Conservation (phyloP, 495 filamentous ascomycete species). For the Penicillium lividum region DNA sequence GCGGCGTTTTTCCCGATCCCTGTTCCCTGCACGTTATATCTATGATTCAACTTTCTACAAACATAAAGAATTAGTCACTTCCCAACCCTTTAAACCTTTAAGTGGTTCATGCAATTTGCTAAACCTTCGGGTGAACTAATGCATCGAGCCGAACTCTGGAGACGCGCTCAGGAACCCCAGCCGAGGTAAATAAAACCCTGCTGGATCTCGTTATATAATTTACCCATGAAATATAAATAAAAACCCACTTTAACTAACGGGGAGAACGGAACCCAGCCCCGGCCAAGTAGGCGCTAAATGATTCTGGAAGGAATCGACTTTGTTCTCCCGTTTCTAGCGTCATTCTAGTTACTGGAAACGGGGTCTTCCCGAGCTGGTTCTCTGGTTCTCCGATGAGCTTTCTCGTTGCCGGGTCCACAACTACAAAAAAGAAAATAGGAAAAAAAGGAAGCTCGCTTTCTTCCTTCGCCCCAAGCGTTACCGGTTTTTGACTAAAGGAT, state of each 20-base stretch:
- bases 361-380: slow-evolving; percentile 24
- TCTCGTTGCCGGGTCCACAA: no score
- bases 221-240: no score
- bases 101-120: slow-evolving; percentile 33
- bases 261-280: slow-evolving; percentile 14
- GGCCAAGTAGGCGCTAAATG: not conserved
- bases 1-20: not conserved
- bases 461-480: slow-evolving; percentile 4
- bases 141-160: slow-evolving; percentile 37
- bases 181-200: slow-evolving; percentile 10
- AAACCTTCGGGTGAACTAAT: slow-evolving; percentile 34
- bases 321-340: slow-evolving; percentile 33
- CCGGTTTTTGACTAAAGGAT: slow-evolving; percentile 1
- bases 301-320: slow-evolving; percentile 7
- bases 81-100: not conserved
- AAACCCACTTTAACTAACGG: not conserved
- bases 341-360: slow-evolving; percentile 32
- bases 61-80: not conserved
- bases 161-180: slow-evolving; percentile 25
- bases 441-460: slow-evolving; percentile 27
- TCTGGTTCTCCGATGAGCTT: not conserved
- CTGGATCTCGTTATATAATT: slow-evolving; percentile 10
- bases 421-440: no score
- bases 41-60: no score
- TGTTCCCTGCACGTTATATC: not conserved